Conservation (phyloP, 106 monocot species). For the Alisma plantagoaquatica region DNA sequence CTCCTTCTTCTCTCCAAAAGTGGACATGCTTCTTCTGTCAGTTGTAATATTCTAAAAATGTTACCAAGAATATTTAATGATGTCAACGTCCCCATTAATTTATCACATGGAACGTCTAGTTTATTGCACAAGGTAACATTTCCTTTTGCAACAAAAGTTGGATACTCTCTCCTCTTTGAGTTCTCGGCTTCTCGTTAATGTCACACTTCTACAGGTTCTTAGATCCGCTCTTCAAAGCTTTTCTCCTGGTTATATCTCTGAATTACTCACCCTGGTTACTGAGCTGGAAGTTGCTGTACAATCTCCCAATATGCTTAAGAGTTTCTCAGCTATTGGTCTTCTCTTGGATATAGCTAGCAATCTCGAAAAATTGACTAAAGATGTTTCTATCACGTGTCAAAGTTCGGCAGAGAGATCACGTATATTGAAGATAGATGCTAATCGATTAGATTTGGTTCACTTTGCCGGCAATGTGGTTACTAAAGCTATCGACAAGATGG, state of each 20-base stretch:
- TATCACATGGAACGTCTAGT: constrained; percentile 26
- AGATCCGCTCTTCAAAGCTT: constrained; percentile 2
- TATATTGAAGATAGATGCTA: too few species aligned
- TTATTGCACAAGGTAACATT: constrained; percentile 44
- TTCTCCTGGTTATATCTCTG: constrained; percentile 10
- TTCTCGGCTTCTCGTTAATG: too few species aligned
- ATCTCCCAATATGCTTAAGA: constrained; percentile 22
- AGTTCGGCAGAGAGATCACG: too few species aligned
- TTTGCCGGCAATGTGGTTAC: too few species aligned
- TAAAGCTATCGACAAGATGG: too few species aligned
- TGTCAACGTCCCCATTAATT: constrained; percentile 11
- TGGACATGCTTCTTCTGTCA: constrained; percentile 17
- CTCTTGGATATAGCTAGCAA: constrained; percentile 38
- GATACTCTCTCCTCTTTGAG: too few species aligned
- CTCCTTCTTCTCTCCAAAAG: constrained; percentile 24
- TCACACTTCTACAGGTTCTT: too few species aligned
- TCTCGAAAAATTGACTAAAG: constrained; percentile 21
- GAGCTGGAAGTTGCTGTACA: constrained; percentile 17
- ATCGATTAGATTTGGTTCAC: too few species aligned
- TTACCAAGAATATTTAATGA: constrained; percentile 27
- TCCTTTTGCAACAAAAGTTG: too few species aligned
- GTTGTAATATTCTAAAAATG: constrained; percentile 11
- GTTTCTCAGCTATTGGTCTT: constrained; percentile 28
- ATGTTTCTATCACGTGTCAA: too few species aligned
- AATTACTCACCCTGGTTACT: constrained; percentile 28